Conservation (phyloP, 768 basidiomycete species). For the Hydnum rufescens region DNA sequence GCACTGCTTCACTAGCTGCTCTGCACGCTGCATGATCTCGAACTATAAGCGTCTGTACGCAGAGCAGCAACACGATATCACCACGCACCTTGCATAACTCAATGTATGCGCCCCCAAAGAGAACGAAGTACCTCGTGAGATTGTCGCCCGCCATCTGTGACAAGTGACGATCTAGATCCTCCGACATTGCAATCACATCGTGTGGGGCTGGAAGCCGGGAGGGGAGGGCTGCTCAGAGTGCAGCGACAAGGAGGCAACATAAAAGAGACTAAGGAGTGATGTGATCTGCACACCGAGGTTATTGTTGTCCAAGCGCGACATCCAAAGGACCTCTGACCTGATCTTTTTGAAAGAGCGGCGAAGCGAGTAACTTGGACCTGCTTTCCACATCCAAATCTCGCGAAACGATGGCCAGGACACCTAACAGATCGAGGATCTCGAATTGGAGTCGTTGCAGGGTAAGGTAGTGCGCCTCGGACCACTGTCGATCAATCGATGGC, state of each 20-base stretch:
- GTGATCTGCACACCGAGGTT: neutral
- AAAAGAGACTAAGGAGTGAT: slow-evolving; percentile 1
- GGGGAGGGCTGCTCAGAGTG: neutral
- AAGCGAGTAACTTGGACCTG: neutral
- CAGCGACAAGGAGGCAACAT: slow-evolving; percentile 1
- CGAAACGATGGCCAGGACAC: slow-evolving; percentile 1
- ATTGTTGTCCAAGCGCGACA: neutral
- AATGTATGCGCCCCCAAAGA: slow-evolving; percentile 1
- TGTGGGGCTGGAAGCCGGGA: slow-evolving; percentile 1
- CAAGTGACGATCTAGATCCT: slow-evolving; percentile 1
- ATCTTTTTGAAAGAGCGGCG: neutral
- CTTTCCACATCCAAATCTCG: neutral
- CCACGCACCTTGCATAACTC: neutral
- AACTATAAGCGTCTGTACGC: neutral
- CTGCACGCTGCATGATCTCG: neutral
- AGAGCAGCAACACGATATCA: neutral
- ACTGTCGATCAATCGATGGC: neutral
- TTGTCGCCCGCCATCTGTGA: neutral
- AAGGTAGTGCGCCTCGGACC: slow-evolving; percentile 2
- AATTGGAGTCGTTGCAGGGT: slow-evolving; percentile 1
- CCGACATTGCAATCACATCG: neutral
- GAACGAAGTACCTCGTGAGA: neutral
- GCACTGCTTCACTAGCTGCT: slow-evolving; percentile 3
- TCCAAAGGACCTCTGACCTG: neutral
- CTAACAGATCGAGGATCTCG: slow-evolving; percentile 1